Base-by-base conservation (phyloP, 768 basidiomycete genomes). In the Cubamyces lactineus region DNA sequence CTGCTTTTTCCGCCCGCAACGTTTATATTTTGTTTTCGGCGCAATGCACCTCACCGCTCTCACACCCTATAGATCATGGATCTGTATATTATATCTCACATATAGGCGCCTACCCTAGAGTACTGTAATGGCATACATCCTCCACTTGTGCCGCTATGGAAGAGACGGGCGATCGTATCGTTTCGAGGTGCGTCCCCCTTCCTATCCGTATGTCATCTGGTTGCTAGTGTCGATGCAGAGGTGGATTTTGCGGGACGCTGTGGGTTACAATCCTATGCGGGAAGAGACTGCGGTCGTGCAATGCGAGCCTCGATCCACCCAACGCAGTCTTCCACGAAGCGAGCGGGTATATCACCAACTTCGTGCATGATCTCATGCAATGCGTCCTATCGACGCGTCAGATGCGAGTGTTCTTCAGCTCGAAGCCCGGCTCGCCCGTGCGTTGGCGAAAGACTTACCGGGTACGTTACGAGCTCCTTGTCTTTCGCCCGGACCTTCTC, bases 351-450 rank as follows among this genome's bases (percentile, higher is more conserved):
- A 3, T 82, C 85, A 38, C 82, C 76, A 0, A 85, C 82, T 67
- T 91, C 89, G 62, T 89, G 88, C 40, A 87, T 83, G n/a, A 91
- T 76, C 68, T 91, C 89, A 61, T 91, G 90, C 68, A 78, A 85
- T 5, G 82, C 86, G 17, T 80, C 82, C 89, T 90, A 51, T 50
- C 3, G 34, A 23, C 17, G 15, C 43, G 30, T 26, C 28, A 13
- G 8, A 23, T 42, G 4, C 8, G 30, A 41, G 23, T 19, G 16
- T 15, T 3, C 9, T 30, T 21, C 4, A 13, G 26, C 11, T 9
- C 26, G 30, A 21, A 34, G 23, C 4, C 5, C 34, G 9, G 11
- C 1, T 11, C 9, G 34, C 34, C 13, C 19, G 12, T 16, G 57
- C 71, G 15, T 13, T 26, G n/a, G 15, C 0, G 1, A 39, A 5